A percentile compares a stretch with the other conserved stretches of the same genome.
These are phyloP conservation scores for Kluyveromyces dobzhanskii DNA, from an alignment of 805 yeast genomes.

Conservation along the genomic window DNA sequence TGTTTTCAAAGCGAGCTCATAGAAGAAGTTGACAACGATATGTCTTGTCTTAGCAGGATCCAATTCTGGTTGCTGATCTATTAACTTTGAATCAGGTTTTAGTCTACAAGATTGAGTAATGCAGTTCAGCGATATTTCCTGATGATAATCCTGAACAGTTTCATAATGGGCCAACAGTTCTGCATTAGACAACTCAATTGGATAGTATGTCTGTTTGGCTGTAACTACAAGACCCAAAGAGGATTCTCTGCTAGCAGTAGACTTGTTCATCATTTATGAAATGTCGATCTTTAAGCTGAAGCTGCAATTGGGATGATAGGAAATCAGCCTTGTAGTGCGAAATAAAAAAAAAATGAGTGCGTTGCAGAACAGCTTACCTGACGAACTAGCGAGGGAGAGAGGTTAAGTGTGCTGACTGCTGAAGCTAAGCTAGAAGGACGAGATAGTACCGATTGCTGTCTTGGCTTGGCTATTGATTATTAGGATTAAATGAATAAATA, in stretches of 20 bases:
- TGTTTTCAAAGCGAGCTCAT: slow-evolving; percentile 60
- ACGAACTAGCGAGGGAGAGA: too few relatives aligned
- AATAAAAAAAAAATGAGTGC: too few relatives aligned
- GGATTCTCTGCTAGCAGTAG: not conserved
- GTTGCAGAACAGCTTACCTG: too few relatives aligned
- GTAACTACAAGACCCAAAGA: slow-evolving; percentile 30
- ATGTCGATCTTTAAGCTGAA: too few relatives aligned
- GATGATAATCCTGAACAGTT: slow-evolving; percentile 42
- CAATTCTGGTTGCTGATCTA: slow-evolving; percentile 83
- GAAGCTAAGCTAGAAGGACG: too few relatives aligned
- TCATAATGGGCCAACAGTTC: slow-evolving; percentile 42
- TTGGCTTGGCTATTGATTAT: too few relatives aligned
- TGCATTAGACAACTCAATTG: slow-evolving; percentile 39
- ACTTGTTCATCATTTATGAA: not conserved
- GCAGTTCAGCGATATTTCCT: slow-evolving; percentile 38
- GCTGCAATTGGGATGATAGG: too few relatives aligned
- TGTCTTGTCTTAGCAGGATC: slow-evolving; percentile 59
- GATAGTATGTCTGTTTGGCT: slow-evolving; percentile 42
- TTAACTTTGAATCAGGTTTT: slow-evolving; percentile 53
- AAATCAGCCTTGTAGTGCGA: too few relatives aligned
- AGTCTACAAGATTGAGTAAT: slow-evolving; percentile 31
- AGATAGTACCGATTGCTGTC: too few relatives aligned
- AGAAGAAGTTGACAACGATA: slow-evolving; percentile 68
- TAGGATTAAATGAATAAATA: too few relatives aligned
- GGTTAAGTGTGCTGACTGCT: too few relatives aligned